phyloP scores from a whole-genome alignment of 495 filamentous ascomycete species.

The Sabuloglossum arenarium region DNA sequence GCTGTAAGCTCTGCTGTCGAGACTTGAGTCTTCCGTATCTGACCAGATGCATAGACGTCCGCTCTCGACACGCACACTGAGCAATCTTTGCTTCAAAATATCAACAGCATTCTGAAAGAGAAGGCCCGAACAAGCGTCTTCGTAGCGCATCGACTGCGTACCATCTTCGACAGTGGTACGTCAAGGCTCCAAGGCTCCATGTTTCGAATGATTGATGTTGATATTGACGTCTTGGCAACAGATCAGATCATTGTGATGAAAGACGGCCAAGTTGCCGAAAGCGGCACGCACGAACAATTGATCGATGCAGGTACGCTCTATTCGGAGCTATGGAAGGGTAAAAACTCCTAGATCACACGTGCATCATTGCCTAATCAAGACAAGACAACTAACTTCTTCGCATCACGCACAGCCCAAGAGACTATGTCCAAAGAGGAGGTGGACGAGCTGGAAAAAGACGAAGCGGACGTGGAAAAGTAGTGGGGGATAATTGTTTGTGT shows the following conservation, averaged over 20 bases:
- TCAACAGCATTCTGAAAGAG: constrained; percentile 81
- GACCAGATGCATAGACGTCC: constrained; percentile 35
- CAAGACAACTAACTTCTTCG: neutral
- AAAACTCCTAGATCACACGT: constrained; percentile 12
- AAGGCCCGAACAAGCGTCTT: constrained; percentile 83
- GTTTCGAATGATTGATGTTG: neutral
- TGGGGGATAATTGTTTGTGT: neutral
- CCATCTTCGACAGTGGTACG: constrained; percentile 82
- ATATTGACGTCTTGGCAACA: neutral
- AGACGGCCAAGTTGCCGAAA: constrained; percentile 64
- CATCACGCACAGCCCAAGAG: neutral
- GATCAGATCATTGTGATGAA: constrained; percentile 63
- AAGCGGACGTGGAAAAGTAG: neutral
- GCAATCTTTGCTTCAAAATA: constrained; percentile 74
- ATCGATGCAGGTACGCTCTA: constrained; percentile 63
- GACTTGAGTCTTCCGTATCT: neutral
- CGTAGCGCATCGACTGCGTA: constrained; percentile 76
- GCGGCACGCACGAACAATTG: constrained; percentile 66
- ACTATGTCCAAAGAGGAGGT: neutral
- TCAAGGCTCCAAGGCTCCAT: neutral
- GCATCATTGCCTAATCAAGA: neutral
- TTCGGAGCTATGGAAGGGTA: constrained; percentile 76
- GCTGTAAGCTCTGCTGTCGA: constrained; percentile 33
- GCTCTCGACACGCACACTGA: constrained; percentile 94
- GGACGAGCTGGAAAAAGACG: neutral